Evolutionary conservation across 495 filamentous ascomycete species (phyloP).

Genomic region (Xylaria cubensis): DNA sequence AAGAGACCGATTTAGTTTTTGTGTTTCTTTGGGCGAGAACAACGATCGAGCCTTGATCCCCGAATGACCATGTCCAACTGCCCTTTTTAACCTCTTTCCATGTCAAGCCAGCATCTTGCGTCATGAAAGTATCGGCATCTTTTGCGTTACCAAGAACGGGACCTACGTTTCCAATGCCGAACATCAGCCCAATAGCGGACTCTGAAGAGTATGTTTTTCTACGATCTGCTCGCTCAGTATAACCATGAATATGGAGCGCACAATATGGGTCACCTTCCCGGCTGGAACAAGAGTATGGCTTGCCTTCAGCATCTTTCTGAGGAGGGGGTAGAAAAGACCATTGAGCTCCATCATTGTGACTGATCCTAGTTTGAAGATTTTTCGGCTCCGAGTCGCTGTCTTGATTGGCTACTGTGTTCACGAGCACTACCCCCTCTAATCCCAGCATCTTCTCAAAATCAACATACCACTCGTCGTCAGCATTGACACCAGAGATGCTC

Average conservation of each 20-base stretch:
- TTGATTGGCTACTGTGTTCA: constrained; percentile 82
- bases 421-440: constrained; percentile 85
- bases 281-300: constrained; percentile 70
- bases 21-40: constrained; percentile 70
- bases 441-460: constrained; percentile 97
- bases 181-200: constrained; percentile 89
- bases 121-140: constrained; percentile 85
- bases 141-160: constrained; percentile 63
- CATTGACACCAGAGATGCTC: constrained; percentile 78
- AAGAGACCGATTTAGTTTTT: constrained; percentile 73
- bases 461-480: constrained; percentile 75
- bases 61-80: constrained; percentile 88
- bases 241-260: constrained; percentile 90
- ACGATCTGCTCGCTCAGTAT: constrained; percentile 83
- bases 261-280: constrained; percentile 66
- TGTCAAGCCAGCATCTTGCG: constrained; percentile 81
- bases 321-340: constrained; percentile 80
- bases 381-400: constrained; percentile 70
- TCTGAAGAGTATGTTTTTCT: constrained; percentile 84
- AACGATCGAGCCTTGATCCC: constrained; percentile 90
- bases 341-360: constrained; percentile 91
- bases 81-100: constrained; percentile 89
- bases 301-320: constrained; percentile 69
- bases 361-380: constrained; percentile 85
- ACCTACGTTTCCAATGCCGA: constrained; percentile 91